Base-by-base conservation (phyloP, 306 rosid genomes). In the Comarum palustre region DNA sequence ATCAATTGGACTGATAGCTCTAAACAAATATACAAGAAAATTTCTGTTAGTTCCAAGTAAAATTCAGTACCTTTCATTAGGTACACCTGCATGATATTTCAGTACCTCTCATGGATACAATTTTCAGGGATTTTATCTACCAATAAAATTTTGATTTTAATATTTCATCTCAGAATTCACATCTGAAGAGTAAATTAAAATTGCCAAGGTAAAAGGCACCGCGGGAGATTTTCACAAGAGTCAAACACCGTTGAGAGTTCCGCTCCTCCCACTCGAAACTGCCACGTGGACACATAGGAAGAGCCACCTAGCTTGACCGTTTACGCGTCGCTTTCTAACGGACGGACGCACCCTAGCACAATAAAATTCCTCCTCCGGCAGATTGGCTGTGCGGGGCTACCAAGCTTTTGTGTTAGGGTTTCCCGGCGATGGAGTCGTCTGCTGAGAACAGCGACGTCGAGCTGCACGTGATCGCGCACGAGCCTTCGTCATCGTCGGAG, bases 391-490 rank as follows among this genome's bases (percentile, higher is more conserved):
- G 3, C 15, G 14, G 47, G 12, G 47, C 47, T 43, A 36, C 42
- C 10, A 42, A 45, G 48, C 48, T 45, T 45, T 12, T 38, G 5
- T 34, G 3, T 10, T 48, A 68, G 76, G 75, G 57, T 74, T 71
- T 74, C 31, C 22, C 15, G 31, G 22, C 22, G 29, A 85, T 81
- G 89, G 80, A 86, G 52, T 54, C 90, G 43, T 2, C 41, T 6
- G 25, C 84, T 10, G 87, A 81, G 73, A 78, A 59, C 45, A 79
- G 67, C 58, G 76, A 81, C 32, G 79, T 92, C 46, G 96, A 92
- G 81, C 94, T 88, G 42, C 73, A 84, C 52, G 14, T 61, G 19
- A 72, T 72, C 67, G 78, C 70, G 32, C 72, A n/a, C 47, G 71
- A 50, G 25, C 17, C 51, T 11, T 36, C 27, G 36, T 39, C 83